Evolutionary conservation across 2,329 filamentous ascomycete genomes (phyloP).

Genomic region (Sclerotinia subarctica): DNA sequence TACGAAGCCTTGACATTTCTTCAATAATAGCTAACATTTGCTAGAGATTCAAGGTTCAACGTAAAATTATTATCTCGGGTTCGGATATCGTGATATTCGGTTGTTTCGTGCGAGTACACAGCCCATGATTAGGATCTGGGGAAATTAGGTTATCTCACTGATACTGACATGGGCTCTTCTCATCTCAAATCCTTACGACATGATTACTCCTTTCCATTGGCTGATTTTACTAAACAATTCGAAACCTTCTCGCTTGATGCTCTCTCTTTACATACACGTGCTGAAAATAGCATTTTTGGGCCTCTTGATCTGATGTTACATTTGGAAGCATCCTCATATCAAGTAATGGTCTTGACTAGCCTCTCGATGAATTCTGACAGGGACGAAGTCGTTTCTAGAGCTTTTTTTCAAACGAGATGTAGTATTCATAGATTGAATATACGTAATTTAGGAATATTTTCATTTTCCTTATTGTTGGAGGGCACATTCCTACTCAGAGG

Average conservation of each 20-base stretch:
- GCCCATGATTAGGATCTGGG: slow-evolving; percentile 12
- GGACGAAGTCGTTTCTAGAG: slow-evolving; percentile 2
- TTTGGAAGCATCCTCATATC: neutral
- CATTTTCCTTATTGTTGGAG: neutral
- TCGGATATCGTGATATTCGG: neutral
- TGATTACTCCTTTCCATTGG: neutral
- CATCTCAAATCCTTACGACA: slow-evolving; percentile 10
- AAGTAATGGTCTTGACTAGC: neutral
- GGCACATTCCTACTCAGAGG: neutral
- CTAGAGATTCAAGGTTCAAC: neutral
- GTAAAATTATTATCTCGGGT: neutral
- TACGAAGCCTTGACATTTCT: neutral
- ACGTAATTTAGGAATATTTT: neutral
- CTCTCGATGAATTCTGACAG: neutral
- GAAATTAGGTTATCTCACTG: slow-evolving; percentile 5
- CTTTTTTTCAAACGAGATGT: neutral
- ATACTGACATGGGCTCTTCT: slow-evolving; percentile 12
- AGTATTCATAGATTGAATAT: neutral
- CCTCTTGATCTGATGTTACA: neutral
- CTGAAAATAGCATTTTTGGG: neutral
- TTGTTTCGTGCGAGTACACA: slow-evolving; percentile 6
- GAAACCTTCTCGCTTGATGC: neutral
- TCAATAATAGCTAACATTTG: neutral
- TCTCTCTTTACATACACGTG: neutral
- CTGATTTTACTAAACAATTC: neutral